A percentile compares a stretch with the other conserved stretches of the same genome.
Evolutionary conservation across 2,329 filamentous ascomycete species (phyloP).

Genomic region (Beauveria caledonica): DNA sequence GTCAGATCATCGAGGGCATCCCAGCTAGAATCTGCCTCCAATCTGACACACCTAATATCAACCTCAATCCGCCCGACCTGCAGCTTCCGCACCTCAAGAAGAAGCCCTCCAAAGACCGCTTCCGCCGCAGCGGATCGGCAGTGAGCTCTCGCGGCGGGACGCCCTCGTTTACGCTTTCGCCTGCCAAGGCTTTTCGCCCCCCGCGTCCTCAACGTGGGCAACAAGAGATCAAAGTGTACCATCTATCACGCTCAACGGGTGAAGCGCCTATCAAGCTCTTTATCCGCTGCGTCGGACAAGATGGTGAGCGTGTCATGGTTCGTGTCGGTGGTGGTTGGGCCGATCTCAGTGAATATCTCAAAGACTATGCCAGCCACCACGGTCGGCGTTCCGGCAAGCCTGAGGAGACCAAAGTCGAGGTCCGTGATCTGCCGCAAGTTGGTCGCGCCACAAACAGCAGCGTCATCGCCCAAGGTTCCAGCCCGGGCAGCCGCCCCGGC

Average conservation of each 20-base stretch:
- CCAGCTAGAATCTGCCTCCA: constrained; percentile 72
- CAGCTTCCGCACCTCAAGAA: constrained; percentile 40
- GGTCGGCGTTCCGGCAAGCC: constrained; percentile 54
- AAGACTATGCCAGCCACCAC: constrained; percentile 89
- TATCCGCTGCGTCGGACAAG: constrained; percentile 83
- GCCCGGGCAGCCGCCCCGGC: constrained; percentile 32
- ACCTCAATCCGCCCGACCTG: constrained; percentile 52
- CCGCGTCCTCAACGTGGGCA: constrained; percentile 43
- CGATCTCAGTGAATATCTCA: constrained; percentile 87
- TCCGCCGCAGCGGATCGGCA: constrained; percentile 42
- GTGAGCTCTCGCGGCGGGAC: constrained; percentile 49
- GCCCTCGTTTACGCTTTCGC: constrained; percentile 62
- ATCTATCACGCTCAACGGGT: constrained; percentile 75
- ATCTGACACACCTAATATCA: constrained; percentile 40
- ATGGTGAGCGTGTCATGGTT: constrained; percentile 92
- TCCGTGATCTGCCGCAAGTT: constrained; percentile 39
- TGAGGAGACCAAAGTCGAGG: constrained; percentile 47
- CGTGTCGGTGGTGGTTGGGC: constrained; percentile 98
- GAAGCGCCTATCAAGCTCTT: constrained; percentile 90
- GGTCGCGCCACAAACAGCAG: constrained; percentile 17
- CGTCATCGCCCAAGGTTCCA: constrained; percentile 29
- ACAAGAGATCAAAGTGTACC: constrained; percentile 83
- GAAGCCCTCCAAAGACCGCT: constrained; percentile 34
- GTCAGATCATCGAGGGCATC: constrained; percentile 66
- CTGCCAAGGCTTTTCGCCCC: constrained; percentile 45